Evolutionary conservation across 2,329 filamentous ascomycete genomes (phyloP).

Genomic region (Hysterium pulicare): DNA sequence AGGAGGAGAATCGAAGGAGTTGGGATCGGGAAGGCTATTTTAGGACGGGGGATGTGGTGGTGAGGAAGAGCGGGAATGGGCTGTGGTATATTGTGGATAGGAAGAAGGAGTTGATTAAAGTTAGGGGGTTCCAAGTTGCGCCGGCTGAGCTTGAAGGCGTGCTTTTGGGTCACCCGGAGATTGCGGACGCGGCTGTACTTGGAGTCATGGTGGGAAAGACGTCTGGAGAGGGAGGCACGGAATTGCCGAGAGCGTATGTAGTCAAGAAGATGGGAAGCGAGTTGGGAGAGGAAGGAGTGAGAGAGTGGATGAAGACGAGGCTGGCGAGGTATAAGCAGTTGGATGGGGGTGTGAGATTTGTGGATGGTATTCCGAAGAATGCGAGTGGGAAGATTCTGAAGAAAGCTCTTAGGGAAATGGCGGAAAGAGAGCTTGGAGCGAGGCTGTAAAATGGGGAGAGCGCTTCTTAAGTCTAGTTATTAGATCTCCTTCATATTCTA

Average conservation of each 20-base stretch:
- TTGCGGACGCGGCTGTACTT: slow-evolving; percentile 8
- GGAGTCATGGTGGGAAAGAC: slow-evolving; percentile 9
- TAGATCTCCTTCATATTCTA: no score
- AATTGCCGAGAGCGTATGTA: slow-evolving; percentile 31
- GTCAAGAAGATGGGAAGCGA: slow-evolving; percentile 9
- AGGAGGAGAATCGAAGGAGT: not conserved
- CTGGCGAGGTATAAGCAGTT: slow-evolving; percentile 39
- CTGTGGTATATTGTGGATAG: slow-evolving; percentile 35
- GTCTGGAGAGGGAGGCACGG: slow-evolving; percentile 14
- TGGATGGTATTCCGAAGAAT: slow-evolving; percentile 30
- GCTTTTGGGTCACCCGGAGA: slow-evolving; percentile 9
- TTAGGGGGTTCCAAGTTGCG: slow-evolving; percentile 6
- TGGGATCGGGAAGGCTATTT: slow-evolving; percentile 19
- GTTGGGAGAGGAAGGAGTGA: slow-evolving; percentile 19
- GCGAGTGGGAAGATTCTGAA: slow-evolving; percentile 34
- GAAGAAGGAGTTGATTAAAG: slow-evolving; percentile 26
- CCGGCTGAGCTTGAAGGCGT: slow-evolving; percentile 5
- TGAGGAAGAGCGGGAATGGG: slow-evolving; percentile 4
- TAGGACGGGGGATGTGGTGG: slow-evolving; percentile 40
- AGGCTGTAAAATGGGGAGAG: slow-evolving; percentile 16
- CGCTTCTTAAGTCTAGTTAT: no score
- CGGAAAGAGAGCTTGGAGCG: slow-evolving; percentile 18
- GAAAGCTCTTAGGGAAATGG: slow-evolving; percentile 23
- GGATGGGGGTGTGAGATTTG: slow-evolving; percentile 26
- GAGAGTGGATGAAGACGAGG: slow-evolving; percentile 22